Base-by-base conservation (phyloP, 202 grass and related monocot genomes). In the Panicum hallii region DNA sequence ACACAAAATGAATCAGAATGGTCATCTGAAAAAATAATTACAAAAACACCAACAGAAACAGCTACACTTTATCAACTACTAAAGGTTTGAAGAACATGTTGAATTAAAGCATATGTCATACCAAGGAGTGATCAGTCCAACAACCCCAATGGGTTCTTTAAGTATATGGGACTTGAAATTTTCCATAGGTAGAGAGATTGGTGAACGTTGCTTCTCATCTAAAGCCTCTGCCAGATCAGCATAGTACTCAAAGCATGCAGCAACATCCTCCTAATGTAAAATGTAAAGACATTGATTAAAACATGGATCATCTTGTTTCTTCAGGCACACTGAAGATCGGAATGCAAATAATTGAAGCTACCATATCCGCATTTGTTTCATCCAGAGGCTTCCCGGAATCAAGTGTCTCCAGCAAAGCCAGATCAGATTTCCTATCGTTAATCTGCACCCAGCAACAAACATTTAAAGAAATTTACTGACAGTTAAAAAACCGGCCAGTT, bases 81-180 rank as follows among this genome's bases (percentile, higher is more conserved):
- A 79, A 90, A 53, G 53, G 70, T 62, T 36, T 66, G 40, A 23
- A 65, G 13, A 60, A 56, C 11, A 42, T 60, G 49, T n/a, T 75
- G 38, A 77, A 75, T 53, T 12, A 61, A 70, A 63, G 77, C 53
- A 81, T 11, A 75, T 83, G 63, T 50, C 85, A 63, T 94, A 95
- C 93, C 90, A 95, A 66, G 90, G 90, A 67, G 90, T 95, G 87
- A 95, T 91, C 34, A 95, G 64, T 79, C 88, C 93, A 85, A 93
- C 90, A 89, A 95, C 93, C 79, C 93, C 90, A 50, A 95, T 93
- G 55, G 90, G 90, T 85, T 95, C 93, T 85, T 83, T 95, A 9
- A 92, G 85, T 66, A 75, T 36, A 82, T 90, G 74, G 5, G 82
- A 87, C 86, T 92, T 89, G 72, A 95, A 92, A 44, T 78, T 88